These are phyloP conservation scores for Apiospora sp. DNA, from an alignment of 2,329 filamentous ascomycete genomes.

Conservation along the genomic window DNA sequence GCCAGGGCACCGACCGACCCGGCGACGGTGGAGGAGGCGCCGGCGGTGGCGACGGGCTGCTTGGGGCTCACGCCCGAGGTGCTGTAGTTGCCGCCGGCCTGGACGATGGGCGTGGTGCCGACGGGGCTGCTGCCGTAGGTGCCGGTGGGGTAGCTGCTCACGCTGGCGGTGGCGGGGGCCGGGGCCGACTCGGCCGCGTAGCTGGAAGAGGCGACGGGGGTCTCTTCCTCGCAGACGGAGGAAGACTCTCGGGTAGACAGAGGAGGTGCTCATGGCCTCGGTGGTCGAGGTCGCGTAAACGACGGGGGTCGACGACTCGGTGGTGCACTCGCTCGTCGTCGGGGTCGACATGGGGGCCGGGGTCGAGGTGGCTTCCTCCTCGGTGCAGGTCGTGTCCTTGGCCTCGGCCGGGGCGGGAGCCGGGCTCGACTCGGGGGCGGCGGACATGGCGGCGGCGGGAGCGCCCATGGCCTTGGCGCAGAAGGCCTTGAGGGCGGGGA, in stretches of 20 bases:
- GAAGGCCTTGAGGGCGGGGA: slow-evolving; percentile 36
- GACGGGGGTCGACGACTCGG: no score
- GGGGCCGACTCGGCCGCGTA: neutral
- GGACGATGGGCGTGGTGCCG: slow-evolving; percentile 17
- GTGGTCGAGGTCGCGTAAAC: neutral
- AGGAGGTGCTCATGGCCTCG: slow-evolving; percentile 17
- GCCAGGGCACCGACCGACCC: slow-evolving; percentile 24
- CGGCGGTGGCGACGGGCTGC: slow-evolving; percentile 20
- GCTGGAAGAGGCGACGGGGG: neutral
- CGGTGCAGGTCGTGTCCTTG: neutral
- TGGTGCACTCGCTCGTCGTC: neutral
- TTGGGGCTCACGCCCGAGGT: slow-evolving; percentile 3
- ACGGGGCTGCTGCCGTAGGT: neutral
- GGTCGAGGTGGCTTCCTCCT: neutral
- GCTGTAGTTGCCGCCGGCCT: slow-evolving; percentile 25
- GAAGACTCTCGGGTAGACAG: slow-evolving; percentile 23
- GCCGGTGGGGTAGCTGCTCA: neutral
- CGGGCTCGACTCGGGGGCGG: neutral
- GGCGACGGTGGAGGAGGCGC: neutral
- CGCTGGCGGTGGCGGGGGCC: neutral
- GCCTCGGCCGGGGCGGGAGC: neutral
- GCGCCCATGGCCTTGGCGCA: slow-evolving; percentile 27
- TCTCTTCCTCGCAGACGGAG: neutral
- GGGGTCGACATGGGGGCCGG: neutral
- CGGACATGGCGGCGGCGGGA: neutral